Base-by-base conservation (phyloP, 768 basidiomycete species). In the Filobasidium wieringae region DNA sequence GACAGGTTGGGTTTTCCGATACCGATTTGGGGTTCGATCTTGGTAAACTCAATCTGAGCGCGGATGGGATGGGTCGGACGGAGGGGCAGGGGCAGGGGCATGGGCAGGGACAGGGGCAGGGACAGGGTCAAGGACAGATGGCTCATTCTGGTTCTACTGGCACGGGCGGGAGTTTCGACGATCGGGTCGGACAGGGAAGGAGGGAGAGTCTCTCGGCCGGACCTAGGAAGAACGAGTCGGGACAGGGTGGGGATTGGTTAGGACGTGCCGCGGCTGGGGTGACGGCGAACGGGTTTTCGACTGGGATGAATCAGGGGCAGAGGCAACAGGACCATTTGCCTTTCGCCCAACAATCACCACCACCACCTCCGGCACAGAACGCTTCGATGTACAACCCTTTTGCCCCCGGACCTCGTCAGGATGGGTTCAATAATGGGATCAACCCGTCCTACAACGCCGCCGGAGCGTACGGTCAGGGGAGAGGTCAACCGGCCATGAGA, bases 11-110 rank as follows among this genome's bases (percentile, higher is more conserved):
- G 32, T 65, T 64, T 26, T 59, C 63, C 9, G 68, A 70, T 52
- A 65, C 53, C 14, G 68, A 70, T 39, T 54, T 69, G 17, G 63
- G 66, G 12, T 61, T 59, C 47, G 60, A 62, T 31, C 51, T 72
- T 14, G 63, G 58, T 24, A 71, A 67, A 0, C 55, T 72, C 22
- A 67, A 51, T 31, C 53, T 71, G 15, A 7, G 39, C 3, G 0
- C 29, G 29, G 37, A 36, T 1, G 57, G 29, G 17, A 29, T 7
- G 32, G 19, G 33, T 17, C 43, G 7, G 2, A 26, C 4, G 26
- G 15, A 22, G 6, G 29, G 17, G 24, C 32, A 17, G 27, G 29
- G 27, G 24, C 43, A 17, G 27, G 12, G 0, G 30, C 55, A 56
- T 43, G 19, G 55, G 39, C 32, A 17, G 27, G 29, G 27, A 17